These are phyloP conservation scores for Cucumis melo DNA, from an alignment of 306 rosid species.

Conservation along the genomic window DNA sequence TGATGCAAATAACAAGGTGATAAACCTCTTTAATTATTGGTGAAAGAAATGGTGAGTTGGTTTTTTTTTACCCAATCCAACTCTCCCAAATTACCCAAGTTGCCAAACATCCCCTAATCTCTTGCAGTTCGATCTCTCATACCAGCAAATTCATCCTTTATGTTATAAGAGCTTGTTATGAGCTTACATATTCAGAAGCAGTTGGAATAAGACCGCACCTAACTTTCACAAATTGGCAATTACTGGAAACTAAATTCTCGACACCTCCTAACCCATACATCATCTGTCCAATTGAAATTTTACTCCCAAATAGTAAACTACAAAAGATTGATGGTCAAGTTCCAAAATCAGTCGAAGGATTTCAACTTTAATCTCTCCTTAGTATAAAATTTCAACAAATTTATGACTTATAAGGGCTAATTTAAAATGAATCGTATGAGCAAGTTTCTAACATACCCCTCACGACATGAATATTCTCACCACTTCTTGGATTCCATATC, in stretches of 20 bases:
- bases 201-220: not conserved
- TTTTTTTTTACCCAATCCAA: too few species aligned
- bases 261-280: not conserved
- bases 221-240: not conserved
- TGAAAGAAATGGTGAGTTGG: too few species aligned
- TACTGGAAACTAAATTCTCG: not conserved
- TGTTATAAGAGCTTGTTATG: not conserved
- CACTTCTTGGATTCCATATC: constrained; percentile 79
- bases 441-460: constrained; percentile 36
- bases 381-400: not conserved
- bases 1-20: too few species aligned
- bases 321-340: not conserved
- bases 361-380: not conserved
- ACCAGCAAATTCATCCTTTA: not conserved
- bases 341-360: not conserved
- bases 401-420: not conserved
- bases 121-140: not conserved
- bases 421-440: not conserved
- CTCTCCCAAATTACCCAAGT: too few species aligned
- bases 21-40: too few species aligned
- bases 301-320: not conserved
- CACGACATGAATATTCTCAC: constrained; percentile 65
- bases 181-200: not conserved
- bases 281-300: not conserved
- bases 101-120: not conserved